These are phyloP conservation scores for Symbiodinium natans DNA, from an alignment of 73 alveolate species.

Conservation along the genomic window DNA sequence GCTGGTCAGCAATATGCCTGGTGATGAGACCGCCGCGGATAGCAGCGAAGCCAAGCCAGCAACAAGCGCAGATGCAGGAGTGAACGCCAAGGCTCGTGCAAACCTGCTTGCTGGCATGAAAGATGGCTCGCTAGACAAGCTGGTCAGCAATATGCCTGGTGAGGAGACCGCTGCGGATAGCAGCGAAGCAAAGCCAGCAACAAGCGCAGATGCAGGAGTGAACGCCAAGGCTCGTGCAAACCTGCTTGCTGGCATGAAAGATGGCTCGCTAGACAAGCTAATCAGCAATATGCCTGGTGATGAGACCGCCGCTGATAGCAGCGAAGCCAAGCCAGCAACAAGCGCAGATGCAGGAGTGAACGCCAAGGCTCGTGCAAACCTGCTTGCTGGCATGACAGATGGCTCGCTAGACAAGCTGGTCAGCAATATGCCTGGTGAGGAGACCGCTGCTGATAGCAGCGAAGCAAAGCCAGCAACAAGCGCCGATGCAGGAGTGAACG, in stretches of 20 bases:
- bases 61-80: not conserved
- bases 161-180: not conserved
- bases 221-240: not conserved
- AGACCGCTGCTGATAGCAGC: not conserved
- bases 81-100: not conserved
- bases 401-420: too few species aligned
- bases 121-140: not conserved
- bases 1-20: not conserved
- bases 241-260: not conserved
- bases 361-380: too few species aligned
- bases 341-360: not conserved
- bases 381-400: too few species aligned
- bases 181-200: not conserved
- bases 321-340: not conserved
- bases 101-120: not conserved
- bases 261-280: not conserved
- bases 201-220: not conserved
- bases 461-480: not conserved
- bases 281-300: not conserved
- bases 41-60: not conserved
- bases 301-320: not conserved
- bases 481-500: not conserved
- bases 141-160: not conserved
- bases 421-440: too few species aligned
- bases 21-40: not conserved